Evolutionary conservation across 2,329 filamentous ascomycete genomes (phyloP), one percentile per base, ranked within the genome.

Genomic region (Sporothrix variecibatus): DNA sequence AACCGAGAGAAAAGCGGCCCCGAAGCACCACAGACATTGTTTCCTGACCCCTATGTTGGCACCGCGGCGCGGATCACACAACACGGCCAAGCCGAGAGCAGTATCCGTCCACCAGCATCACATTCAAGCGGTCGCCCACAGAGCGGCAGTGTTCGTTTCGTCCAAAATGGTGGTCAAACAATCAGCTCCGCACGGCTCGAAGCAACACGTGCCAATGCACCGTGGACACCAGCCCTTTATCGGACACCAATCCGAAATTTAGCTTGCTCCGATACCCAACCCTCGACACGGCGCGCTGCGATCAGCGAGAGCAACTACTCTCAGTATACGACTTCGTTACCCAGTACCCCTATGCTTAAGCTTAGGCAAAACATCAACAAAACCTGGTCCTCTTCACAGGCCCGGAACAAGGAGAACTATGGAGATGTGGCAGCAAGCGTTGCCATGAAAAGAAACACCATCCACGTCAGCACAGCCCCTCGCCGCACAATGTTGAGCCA

Each of bases 101-200:
- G 31, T 34, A 17, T 26, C 9, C 7, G 3, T 9, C 43, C 26
- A 23, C 8, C 28, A 8, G 8, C 28, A 1, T n/a, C 31, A 34
- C 67, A n/a, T 4, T 38, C 17, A 9, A 20, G 20, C 28, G 9
- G 46, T 17, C 46, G 11, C 8, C 67, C 43, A 2, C 67, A 69
- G 1, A 69, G 17, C 31, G 86, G 87, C 73, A 91, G 89, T 77
- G 85, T 91, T 58, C 85, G 89, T 1, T 91, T 89, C 75, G 82
- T 86, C 40, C 68, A 38, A 5, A 64, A 40, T 7, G 56, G 56
- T 17, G 64, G 69, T 40, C 38, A 49, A 12, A 69, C 72, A n/a
- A n/a, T 43, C 20, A 46, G 51, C 49, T 62, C 51, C 34, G 49
- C 20, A 31, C 15, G 43, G n/a, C 23, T 34, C 6, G 56, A 31